Conservation (phyloP, 768 basidiomycete species). For the Leccinum barrowsii region DNA sequence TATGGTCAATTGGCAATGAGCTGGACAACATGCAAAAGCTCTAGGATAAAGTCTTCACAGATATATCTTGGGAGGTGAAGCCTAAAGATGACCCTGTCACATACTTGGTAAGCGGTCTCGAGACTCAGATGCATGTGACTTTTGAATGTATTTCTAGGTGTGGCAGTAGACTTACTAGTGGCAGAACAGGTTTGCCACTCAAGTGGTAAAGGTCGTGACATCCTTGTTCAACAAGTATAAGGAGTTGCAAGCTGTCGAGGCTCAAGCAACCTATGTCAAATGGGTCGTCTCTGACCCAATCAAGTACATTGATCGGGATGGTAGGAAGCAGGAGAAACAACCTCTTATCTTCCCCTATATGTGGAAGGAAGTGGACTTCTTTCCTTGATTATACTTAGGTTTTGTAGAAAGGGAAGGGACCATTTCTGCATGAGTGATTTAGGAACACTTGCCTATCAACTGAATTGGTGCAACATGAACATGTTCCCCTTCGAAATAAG, state of each 20-base stretch:
- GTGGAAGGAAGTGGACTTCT: background rate
- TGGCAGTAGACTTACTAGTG: too few species aligned
- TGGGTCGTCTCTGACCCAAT: background rate
- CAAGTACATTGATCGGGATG: background rate
- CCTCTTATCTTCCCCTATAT: background rate
- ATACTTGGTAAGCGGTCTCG: too few species aligned
- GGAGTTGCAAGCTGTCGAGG: background rate
- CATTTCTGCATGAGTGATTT: background rate
- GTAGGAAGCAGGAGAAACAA: background rate
- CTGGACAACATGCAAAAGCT: too few species aligned
- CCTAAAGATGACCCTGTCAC: too few species aligned
- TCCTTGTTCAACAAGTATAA: background rate
- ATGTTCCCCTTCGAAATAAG: background rate
- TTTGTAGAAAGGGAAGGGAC: background rate
- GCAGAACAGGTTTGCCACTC: too few species aligned
- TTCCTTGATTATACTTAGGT: background rate
- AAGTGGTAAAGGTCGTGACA: too few species aligned
- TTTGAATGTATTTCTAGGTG: too few species aligned
- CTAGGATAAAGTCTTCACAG: too few species aligned
- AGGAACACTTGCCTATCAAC: background rate
- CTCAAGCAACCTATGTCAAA: background rate
- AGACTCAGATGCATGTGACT: too few species aligned
- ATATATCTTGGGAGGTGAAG: too few species aligned
- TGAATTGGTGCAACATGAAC: background rate
- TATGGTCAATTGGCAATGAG: too few species aligned